Base-by-base conservation (phyloP, 1,284 basidiomycete genomes). In the Gomphus bonarii region DNA sequence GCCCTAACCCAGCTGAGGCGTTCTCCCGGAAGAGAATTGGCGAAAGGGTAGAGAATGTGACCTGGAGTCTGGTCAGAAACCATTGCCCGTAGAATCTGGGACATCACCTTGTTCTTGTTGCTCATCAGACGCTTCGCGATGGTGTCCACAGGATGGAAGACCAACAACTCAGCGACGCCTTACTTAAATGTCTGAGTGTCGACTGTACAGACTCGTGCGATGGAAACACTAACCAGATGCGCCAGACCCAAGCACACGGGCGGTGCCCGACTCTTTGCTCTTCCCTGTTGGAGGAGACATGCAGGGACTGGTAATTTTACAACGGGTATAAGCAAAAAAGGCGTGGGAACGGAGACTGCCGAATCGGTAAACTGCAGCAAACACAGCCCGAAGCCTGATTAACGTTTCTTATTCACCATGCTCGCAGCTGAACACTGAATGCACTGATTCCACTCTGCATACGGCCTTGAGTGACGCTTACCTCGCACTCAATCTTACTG, bases 71-170 rank as follows among this genome's bases (percentile, higher is more conserved):
- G 54, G 22, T 22, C 12, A 53, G 42, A n/a, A 14, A 18, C 8
- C 31, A 3, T 50, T 12, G 49, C n/a, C 20, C 8, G 14, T 10
- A 33, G n/a, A 49, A 47, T 3, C 43, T 54, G 22, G 54, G 35
- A 5, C 36, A 48, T 16, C 58, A 84, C 89, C 75, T 86, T 86
- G 61, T 76, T 76, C 76, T 93, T 93, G 82, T 98, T 97, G 69
- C 91, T 94, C 95, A 98, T 98, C 61, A 99, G 73, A 44, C 95
- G 85, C 73, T 99, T 99, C 20, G 95, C 93, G 59, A 98, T 86
- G 1, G 95, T 99, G 73, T 98, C 95, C 59, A 92, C 89, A 22
- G 90, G 91, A 69, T 92, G 91, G 74, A 94, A 93, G 47, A 93
- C 80, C 64, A 95, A 72, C 58, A 99, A 79, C 76, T 99, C 95